Evolutionary conservation across 257 asterid genomes (phyloP).

Genomic region (Gentiana macrophylla): DNA sequence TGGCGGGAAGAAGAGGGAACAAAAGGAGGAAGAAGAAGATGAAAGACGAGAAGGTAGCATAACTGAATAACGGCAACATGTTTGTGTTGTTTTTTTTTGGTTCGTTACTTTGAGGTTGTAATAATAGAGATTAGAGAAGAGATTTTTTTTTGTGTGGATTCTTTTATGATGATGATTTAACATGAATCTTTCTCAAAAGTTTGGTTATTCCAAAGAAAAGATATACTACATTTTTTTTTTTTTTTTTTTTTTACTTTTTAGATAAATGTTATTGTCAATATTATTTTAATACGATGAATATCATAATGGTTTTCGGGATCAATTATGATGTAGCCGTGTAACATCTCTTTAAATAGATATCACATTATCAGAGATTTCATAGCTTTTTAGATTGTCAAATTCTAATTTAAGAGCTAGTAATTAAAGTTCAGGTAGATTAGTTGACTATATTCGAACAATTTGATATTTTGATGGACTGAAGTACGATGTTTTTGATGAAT

Average conservation of each 20-base stretch:
- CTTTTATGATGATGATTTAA: no score
- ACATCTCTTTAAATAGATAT: no score
- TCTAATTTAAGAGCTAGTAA: no score
- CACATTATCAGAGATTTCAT: no score
- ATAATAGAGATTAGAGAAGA: neutral
- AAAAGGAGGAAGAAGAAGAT: constrained; percentile 16
- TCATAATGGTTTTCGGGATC: neutral
- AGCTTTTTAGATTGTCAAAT: no score
- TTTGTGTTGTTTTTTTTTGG: neutral
- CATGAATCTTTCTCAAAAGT: neutral
- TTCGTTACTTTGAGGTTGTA: constrained; percentile 5
- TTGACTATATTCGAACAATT: no score
- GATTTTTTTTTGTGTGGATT: no score
- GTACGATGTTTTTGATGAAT: no score
- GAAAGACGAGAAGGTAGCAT: constrained; percentile 11
- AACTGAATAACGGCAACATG: constrained; percentile 55
- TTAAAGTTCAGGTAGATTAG: no score
- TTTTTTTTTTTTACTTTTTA: neutral
- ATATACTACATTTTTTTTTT: no score
- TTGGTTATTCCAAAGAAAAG: constrained; percentile 5
- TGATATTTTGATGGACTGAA: no score
- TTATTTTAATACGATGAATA: neutral
- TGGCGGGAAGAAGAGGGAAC: constrained; percentile 39
- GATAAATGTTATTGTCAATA: neutral
- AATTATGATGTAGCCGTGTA: no score